Conservation (phyloP, 495 filamentous ascomycete genomes). For the Lasiosphaeria hispida region DNA sequence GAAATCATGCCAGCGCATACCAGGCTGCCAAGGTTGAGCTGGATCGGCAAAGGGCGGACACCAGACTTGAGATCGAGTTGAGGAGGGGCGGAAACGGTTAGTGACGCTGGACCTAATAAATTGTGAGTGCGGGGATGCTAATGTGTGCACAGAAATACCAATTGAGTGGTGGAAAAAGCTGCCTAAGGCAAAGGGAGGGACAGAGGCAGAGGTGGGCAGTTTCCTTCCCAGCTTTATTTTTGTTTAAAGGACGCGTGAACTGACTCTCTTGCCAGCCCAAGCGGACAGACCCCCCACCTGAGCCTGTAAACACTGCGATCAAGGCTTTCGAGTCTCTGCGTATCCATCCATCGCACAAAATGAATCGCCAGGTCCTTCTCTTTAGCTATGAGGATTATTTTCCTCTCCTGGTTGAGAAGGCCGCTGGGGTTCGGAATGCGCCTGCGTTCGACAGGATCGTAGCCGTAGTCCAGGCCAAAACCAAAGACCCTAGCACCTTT, state of each 20-base stretch:
- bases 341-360: conserved; percentile 21
- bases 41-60: conserved; percentile 27
- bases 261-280: conserved; percentile 1
- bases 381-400: conserved; percentile 14
- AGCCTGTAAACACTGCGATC: conserved; percentile 19
- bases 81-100: conserved; percentile 14
- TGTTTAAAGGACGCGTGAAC: background rate
- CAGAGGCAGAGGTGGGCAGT: conserved; percentile 1
- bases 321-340: conserved; percentile 22
- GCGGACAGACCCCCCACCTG: conserved; percentile 15
- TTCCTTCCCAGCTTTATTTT: background rate
- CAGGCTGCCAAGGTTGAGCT: conserved; percentile 20
- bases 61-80: conserved; percentile 28
- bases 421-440: conserved; percentile 10
- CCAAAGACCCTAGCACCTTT: conserved; percentile 11
- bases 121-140: background rate
- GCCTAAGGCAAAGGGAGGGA: conserved; percentile 9
- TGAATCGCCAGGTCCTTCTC: conserved; percentile 9
- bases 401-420: conserved; percentile 13
- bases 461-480: conserved; percentile 3
- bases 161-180: conserved; percentile 27
- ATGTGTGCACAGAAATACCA: conserved; percentile 20
- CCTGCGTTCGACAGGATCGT: conserved; percentile 11
- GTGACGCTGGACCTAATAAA: background rate
- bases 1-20: conserved; percentile 27